Evolutionary conservation across 306 rosid genomes (phyloP).

Genomic region (Castanea mollissima): DNA sequence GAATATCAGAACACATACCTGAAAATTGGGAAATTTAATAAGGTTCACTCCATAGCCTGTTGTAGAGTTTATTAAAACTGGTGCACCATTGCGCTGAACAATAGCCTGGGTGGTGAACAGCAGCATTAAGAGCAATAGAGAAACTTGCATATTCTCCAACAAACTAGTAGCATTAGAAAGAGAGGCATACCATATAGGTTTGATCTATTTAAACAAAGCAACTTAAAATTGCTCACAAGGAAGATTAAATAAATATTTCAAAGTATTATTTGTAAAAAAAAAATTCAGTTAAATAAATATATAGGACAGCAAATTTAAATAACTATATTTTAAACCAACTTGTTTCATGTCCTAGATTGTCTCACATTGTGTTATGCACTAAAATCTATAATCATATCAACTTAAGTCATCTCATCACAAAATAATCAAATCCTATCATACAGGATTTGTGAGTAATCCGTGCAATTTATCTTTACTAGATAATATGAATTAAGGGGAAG

Average conservation of each 20-base stretch:
- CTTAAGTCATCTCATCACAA: too few species aligned
- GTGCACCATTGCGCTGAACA: constrained; percentile 13
- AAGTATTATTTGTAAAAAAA: background rate
- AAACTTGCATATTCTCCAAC: background rate
- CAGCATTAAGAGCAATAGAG: background rate
- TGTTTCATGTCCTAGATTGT: background rate
- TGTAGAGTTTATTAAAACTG: constrained; percentile 1
- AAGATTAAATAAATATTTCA: background rate
- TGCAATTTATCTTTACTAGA: background rate
- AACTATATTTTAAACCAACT: background rate
- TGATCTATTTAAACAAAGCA: background rate
- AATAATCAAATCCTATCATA: too few species aligned
- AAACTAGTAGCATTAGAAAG: background rate
- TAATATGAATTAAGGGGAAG: too few species aligned
- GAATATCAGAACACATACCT: constrained; percentile 21
- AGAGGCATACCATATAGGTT: background rate
- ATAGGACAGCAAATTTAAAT: background rate
- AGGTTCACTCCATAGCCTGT: constrained; percentile 12
- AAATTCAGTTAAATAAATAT: background rate
- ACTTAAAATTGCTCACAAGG: background rate
- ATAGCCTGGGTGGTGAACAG: constrained; percentile 11
- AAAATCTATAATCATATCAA: background rate
- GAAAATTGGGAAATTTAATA: constrained; percentile 11
- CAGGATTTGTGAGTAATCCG: background rate
- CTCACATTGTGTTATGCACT: background rate